Base-by-base conservation (phyloP, 2,329 filamentous ascomycete genomes). In the Rhytidhysteron rufulum region DNA sequence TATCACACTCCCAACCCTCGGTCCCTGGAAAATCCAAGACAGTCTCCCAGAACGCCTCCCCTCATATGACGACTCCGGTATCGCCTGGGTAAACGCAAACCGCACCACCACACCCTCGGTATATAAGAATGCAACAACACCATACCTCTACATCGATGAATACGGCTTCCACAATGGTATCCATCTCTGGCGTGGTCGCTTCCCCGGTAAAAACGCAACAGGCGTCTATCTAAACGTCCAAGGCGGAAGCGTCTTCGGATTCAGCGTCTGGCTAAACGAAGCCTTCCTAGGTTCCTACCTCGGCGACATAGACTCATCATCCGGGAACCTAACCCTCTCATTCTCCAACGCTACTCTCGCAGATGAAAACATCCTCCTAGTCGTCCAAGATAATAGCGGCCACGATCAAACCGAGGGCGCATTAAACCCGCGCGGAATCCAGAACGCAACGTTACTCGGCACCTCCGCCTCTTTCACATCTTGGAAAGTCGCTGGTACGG, bases 361-460 rank as follows among this genome's bases (percentile, higher is more conserved):
- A 1, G 61, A 65, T 15, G 42, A 43, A 0, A 78, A 79, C 41
- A 57, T 74, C 2, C 63, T 81, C 5, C 69, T 80, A n/a, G 60
- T 81, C 3, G 63, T 81, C 18, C 74, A 79, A 57, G 76, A 83
- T 50, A 73, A 82, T 60, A 78, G 75, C 15, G 79, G 79, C 8
- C 77, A 82, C 51, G 78, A 80, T 36, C 68, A 78, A 19, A 72
- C 71, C 0, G 65, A 66, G 1, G 68, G 64, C 1, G 74, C 74
- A 4, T 62, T 71, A 4, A 67, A 73, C 13, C 68, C 73, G 7
- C 63, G 76, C 31, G 77, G 77, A 4, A 78, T 80, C 48, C 67
- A 68, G 34, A 72, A 74, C 21, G 76, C 75, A 0, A 75, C 70
- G 1, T 69, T 79, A 1, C 31, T 75, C n/a, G 55, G 58, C n/a